Evolutionary conservation across 768 basidiomycete species (phyloP).

Genomic region (Tubosaeta sp.): DNA sequence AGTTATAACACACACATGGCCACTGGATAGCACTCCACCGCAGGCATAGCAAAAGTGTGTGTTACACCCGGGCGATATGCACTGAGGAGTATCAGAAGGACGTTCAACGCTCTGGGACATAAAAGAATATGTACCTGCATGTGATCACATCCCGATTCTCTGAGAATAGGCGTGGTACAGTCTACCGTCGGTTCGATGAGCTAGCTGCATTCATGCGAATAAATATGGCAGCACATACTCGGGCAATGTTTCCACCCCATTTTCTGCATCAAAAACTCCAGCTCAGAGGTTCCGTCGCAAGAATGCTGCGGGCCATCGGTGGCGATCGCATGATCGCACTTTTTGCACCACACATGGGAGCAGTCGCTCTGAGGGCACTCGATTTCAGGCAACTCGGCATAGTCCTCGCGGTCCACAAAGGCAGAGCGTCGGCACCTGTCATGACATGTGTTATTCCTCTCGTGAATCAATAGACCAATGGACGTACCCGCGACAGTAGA

Average conservation of each 20-base stretch:
- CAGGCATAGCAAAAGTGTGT: conserved; percentile 56
- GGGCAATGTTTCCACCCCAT: conserved; percentile 67
- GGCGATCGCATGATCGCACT: conserved; percentile 42
- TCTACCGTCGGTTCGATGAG: no score
- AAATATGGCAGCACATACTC: no score
- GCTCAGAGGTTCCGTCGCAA: conserved; percentile 56
- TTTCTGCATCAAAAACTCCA: conserved; percentile 46
- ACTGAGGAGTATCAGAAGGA: no score
- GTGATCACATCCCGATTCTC: conserved; percentile 52
- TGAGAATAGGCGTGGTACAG: conserved; percentile 47
- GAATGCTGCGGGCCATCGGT: conserved; percentile 42
- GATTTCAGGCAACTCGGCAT: conserved; percentile 36
- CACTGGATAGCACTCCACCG: conserved; percentile 42
- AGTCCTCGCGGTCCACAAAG: conserved; percentile 49
- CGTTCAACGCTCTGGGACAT: no score
- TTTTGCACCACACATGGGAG: conserved; percentile 55
- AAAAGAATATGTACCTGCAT: conserved; percentile 49
- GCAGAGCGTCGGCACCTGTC: conserved; percentile 48
- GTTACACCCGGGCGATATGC: conserved; percentile 55
- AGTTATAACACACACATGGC: no score
- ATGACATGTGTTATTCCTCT: no score
- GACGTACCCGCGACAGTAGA: conserved; percentile 47
- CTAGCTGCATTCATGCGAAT: no score
- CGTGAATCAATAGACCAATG: not conserved
- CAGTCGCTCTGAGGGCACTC: conserved; percentile 49